Base-by-base conservation (phyloP, 2,329 filamentous ascomycete species). In the Botrytis medusae region DNA sequence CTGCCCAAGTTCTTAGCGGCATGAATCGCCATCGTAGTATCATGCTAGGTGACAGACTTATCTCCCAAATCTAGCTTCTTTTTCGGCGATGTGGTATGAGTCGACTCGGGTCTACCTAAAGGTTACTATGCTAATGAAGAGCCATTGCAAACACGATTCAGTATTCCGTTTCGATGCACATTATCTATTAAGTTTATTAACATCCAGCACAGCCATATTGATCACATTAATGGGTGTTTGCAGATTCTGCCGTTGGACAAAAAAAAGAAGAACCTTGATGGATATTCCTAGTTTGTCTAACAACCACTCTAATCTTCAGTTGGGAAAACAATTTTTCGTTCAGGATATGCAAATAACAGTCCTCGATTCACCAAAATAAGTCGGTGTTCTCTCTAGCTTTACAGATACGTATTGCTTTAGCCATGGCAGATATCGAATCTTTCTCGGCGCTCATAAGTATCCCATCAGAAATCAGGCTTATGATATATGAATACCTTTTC, bases 401-500 rank as follows among this genome's bases (percentile, higher is more conserved):
- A 12, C 40, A 22, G 4, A 57, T 42, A 18, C 34, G 10, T 29
- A 32, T 42, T 69, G 37, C 37, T 20, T 22, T 1, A n/a, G 54
- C 6, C 54, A 72, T 72, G 69, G 16, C 69, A 67, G 60, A 67
- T 18, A 40, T 25, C 12, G 9, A 57, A 22, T 34, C 25, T 25
- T n/a, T 51, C 63, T 74, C 75, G 20, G 73, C 72, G 7, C 78
- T 80, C 61, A 74, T 79, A 72, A 71, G 72, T 25, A 74, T 79
- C 12, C 79, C 78, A 7, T 72, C 74, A 42, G 79, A 80, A 71
- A 76, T 80, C 14, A 76, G 79, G 29, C 69, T 79, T 25, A 76
- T 78, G 72, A 79, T 80, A n/a, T 79, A 79, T 54, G 77, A 81
- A 20, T 81, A 84, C 60, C 82, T 87, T 20, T 82, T 87, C 62